Evolutionary conservation across 495 filamentous ascomycete genomes (phyloP), one percentile per base, ranked within the genome.

Genomic region (Penicillium psychrofluorescens): DNA sequence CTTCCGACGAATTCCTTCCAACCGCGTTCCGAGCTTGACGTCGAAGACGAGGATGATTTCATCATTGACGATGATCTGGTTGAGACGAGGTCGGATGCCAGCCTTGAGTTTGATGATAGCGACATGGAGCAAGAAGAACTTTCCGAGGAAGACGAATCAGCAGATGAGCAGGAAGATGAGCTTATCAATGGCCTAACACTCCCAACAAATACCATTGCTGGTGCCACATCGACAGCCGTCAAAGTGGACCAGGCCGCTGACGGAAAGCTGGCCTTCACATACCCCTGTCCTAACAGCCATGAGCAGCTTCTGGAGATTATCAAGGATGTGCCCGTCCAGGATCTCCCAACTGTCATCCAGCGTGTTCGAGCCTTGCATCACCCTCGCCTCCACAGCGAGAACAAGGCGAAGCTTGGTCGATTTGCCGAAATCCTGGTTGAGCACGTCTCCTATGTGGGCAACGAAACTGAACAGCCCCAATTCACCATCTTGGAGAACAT

Each of bases 1-100:
- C 64, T 84, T 35, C 42, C 62, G 43, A 41, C 49, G 6, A 40
- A 45, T 45, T 45, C 64, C 38, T 48, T 55, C 8, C 61, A 55
- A 41, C 46, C 66, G 44, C 58, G 64, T 16, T 52, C 67, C 36
- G 57, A 68, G 12, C 54, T 76, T 5, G 74, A 57, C 27, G 81
- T 90, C 29, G 88, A 95, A 48, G 90, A 95, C 50, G 90, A 96
- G 58, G 90, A 95, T 56, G 86, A 95, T 46, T 96, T 96, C 51
- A 43, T 88, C 8, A 83, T 95, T 43, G 91, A 95, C 45, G 86
- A 92, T 44, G 83, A 95, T 40, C 75, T 95, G 1, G 75, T 95
- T 41, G 76, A 73, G 33, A 67, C 62, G 29, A 58, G 68, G 31
- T 74, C 78, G 7, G 76, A 80, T 44, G 77, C 70, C 41, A 74